phyloP scores from a whole-genome alignment of 2,329 filamentous ascomycete genomes.

The Neoarthrinium moseri region DNA sequence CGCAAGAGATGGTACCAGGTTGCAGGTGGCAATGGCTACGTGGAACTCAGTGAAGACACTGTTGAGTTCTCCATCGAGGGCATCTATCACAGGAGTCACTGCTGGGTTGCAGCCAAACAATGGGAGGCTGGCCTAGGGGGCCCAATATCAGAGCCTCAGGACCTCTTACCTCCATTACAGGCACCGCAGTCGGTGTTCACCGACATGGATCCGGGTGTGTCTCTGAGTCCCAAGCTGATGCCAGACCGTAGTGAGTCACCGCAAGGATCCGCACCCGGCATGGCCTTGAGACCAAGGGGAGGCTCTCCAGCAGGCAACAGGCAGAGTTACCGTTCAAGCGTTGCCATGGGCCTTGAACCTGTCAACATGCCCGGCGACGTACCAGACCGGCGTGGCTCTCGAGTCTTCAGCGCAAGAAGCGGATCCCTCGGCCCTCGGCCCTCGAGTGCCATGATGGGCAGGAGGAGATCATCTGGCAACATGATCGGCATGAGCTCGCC shows the following conservation, averaged over 20 bases:
- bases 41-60: conserved; percentile 59
- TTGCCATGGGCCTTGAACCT: conserved; percentile 30
- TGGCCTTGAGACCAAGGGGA: conserved; percentile 22
- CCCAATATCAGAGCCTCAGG: conserved; percentile 14
- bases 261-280: conserved; percentile 20
- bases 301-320: conserved; percentile 22
- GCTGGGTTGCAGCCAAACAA: conserved; percentile 31
- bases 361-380: conserved; percentile 21
- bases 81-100: conserved; percentile 33
- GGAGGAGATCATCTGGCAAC: conserved; percentile 30
- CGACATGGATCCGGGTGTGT: conserved; percentile 24
- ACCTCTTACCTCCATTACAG: conserved; percentile 22
- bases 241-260: conserved; percentile 29
- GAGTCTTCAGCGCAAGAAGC: conserved; percentile 24
- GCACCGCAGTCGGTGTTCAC: conserved; percentile 29
- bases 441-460: conserved; percentile 22
- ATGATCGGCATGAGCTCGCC: conserved; percentile 20
- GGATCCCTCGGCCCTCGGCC: conserved; percentile 21
- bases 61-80: conserved; percentile 43
- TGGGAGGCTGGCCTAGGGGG: conserved; percentile 28
- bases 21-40: conserved; percentile 59
- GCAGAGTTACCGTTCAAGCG: conserved; percentile 27
- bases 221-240: conserved; percentile 18
- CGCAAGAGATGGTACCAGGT: conserved; percentile 74
- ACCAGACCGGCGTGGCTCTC: conserved; percentile 16